Percentiles rank a stretch among this genome's conserved stretches.
Evolutionary conservation across 23 red algal genomes (phyloP).

Genomic region (Pyropia yezoensis): DNA sequence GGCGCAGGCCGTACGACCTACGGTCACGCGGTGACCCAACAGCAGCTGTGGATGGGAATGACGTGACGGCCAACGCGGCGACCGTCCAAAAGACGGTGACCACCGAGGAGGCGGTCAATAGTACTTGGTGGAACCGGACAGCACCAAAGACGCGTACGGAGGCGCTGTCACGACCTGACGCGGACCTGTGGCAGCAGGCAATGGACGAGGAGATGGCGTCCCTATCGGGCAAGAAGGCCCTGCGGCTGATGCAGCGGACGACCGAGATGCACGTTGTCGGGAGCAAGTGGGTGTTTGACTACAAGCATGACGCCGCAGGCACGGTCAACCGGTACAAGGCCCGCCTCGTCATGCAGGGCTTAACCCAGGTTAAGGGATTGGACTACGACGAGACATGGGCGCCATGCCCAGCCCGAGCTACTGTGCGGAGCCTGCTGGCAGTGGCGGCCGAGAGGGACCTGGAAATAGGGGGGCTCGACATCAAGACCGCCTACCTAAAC

Average conservation of each 20-base stretch:
- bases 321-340: constrained; percentile 8
- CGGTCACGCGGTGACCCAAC: no score
- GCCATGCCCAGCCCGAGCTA: neutral
- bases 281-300: constrained; percentile 19
- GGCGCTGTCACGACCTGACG: neutral
- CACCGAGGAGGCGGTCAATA: no score
- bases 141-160: neutral
- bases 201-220: constrained; percentile 1
- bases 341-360: constrained; percentile 13
- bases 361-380: constrained; percentile 2
- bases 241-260: neutral
- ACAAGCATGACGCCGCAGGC: constrained; percentile 5
- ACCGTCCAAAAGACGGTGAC: no score
- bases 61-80: no score
- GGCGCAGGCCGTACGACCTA: no score
- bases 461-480: constrained; percentile 5
- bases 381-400: constrained; percentile 26
- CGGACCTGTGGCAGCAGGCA: neutral
- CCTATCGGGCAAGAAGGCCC: neutral
- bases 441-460: neutral
- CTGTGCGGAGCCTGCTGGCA: neutral
- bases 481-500: constrained; percentile 31
- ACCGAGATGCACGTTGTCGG: neutral
- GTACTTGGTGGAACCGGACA: no score
- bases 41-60: no score